Evolutionary conservation across 345 rosid species (phyloP).

Genomic region (Acer yangbiense): DNA sequence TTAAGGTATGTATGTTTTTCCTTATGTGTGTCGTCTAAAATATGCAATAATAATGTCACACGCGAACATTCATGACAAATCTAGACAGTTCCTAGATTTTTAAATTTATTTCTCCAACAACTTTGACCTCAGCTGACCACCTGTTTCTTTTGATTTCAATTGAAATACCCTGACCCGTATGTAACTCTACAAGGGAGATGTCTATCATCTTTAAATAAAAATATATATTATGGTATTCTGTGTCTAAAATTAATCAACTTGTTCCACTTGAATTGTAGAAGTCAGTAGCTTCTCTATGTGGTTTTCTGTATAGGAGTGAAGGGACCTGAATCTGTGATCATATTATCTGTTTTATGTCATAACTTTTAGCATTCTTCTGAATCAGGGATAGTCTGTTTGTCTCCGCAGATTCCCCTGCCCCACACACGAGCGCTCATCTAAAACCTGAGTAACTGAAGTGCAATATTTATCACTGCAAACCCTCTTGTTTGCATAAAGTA

Average conservation of each 20-base stretch:
- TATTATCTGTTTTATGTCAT: background rate
- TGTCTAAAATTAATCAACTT: background rate
- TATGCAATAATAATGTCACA: background rate
- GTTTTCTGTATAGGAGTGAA: background rate
- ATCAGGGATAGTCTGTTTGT: background rate
- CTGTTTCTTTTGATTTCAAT: background rate
- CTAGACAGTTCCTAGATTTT: background rate
- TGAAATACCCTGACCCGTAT: background rate
- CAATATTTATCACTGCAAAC: background rate
- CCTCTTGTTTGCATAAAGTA: background rate
- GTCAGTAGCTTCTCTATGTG: background rate
- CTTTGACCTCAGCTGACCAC: background rate
- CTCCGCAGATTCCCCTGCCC: background rate
- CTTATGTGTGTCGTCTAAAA: too few species aligned
- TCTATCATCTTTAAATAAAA: background rate
- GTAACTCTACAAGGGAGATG: too few species aligned
- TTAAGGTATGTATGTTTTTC: too few species aligned
- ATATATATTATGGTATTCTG: background rate
- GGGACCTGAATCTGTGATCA: background rate
- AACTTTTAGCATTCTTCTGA: background rate
- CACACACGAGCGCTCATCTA: background rate
- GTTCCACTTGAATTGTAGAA: background rate
- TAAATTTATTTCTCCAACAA: background rate
- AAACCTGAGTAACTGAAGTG: background rate
- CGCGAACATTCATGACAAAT: background rate